phyloP scores from a whole-genome alignment of 768 basidiomycete genomes.

The Tubosaeta brunneosetosa region DNA sequence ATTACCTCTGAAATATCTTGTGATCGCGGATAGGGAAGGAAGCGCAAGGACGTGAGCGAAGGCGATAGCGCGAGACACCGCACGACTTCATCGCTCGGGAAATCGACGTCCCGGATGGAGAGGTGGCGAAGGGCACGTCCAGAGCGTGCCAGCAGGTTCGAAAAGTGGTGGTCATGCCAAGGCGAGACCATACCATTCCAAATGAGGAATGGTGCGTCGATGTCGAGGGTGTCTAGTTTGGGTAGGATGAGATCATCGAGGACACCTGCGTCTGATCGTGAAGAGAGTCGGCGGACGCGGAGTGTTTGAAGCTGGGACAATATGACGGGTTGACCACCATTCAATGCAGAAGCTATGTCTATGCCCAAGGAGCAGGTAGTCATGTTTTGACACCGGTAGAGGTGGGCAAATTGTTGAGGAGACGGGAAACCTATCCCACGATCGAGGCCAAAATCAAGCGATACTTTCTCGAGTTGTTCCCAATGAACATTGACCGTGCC shows the following conservation, averaged over 20 bases:
- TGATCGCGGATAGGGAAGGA: conserved; percentile 12
- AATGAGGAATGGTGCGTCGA: conserved; percentile 7
- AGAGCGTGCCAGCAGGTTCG: conserved; percentile 14
- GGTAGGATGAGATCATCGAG: conserved; percentile 16
- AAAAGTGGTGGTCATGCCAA: conserved; percentile 11
- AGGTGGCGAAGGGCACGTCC: conserved; percentile 9
- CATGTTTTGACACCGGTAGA: conserved; percentile 13
- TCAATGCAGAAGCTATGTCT: neutral
- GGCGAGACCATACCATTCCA: neutral
- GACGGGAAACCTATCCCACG: neutral
- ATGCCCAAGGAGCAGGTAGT: conserved; percentile 18
- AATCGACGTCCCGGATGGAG: conserved; percentile 10
- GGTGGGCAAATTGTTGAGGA: conserved; percentile 1
- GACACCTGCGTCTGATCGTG: neutral
- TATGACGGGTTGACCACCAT: neutral
- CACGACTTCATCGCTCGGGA: conserved; percentile 15
- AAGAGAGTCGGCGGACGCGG: conserved; percentile 11
- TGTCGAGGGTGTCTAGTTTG: conserved; percentile 14
- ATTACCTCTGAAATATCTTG: conserved; percentile 11
- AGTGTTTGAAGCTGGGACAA: conserved; percentile 12
- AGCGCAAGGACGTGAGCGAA: conserved; percentile 7
- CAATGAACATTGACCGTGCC: conserved; percentile 3
- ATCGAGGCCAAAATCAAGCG: conserved; percentile 7
- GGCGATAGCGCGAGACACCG: conserved; percentile 14
- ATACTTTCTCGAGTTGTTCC: conserved; percentile 11